These are phyloP conservation scores for Saturnispora galanensis DNA, from an alignment of 805 yeast species.

Conservation along the genomic window DNA sequence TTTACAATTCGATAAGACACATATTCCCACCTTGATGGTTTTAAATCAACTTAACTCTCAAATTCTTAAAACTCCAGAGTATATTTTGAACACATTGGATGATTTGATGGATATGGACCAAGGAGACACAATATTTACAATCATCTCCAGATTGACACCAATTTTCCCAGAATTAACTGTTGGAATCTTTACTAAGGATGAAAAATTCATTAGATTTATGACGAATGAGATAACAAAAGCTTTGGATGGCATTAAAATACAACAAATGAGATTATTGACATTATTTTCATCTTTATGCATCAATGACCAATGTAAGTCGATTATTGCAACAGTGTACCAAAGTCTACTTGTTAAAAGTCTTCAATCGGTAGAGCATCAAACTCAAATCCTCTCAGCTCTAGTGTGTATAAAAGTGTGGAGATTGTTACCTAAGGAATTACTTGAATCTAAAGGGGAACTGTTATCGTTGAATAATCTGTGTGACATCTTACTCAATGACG, in stretches of 20 bases:
- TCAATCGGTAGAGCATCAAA: not conserved
- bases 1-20: constrained; percentile 6
- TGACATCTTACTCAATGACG: constrained; percentile 24
- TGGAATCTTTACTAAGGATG: constrained; percentile 14
- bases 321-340: constrained; percentile 36
- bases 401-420: constrained; percentile 45
- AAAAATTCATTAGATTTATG: constrained; percentile 14
- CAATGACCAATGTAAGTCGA: constrained; percentile 39
- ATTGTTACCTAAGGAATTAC: constrained; percentile 28
- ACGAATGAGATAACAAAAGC: constrained; percentile 17
- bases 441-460: constrained; percentile 22
- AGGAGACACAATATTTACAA: constrained; percentile 12
- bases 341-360: constrained; percentile 31
- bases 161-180: constrained; percentile 13
- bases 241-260: constrained; percentile 1
- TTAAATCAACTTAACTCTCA: constrained; percentile 1
- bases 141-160: constrained; percentile 18
- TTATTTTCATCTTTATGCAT: constrained; percentile 40
- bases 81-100: constrained; percentile 14
- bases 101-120: constrained; percentile 13
- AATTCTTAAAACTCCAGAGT: constrained; percentile 15
- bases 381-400: constrained; percentile 19
- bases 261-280: constrained; percentile 19
- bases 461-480: constrained; percentile 27
- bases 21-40: constrained; percentile 6